Evolutionary conservation across 2,329 filamentous ascomycete genomes (phyloP), one percentile per base, ranked within the genome.

Genomic region (Arthrobotrys sphaeroides): DNA sequence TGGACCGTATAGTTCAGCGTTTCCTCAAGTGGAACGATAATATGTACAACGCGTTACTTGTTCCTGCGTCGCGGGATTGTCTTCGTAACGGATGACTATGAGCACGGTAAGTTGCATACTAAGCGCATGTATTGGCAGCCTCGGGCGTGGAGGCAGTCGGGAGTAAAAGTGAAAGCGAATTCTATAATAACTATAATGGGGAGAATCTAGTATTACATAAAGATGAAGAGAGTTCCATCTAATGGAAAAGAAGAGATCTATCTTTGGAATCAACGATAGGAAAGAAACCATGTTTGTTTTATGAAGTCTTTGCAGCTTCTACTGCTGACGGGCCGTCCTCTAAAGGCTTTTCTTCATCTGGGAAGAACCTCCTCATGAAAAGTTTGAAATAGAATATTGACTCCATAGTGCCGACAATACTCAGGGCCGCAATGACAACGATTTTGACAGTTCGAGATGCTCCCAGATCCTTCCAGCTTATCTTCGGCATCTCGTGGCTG

Each of bases 381-480:
- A 78, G 43, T 64, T 79, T 78, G 20, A 60, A 33, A 36, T 76
- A 80, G 36, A 80, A 80, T 57, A 79, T 76, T 1, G 79, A 77
- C 55, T 80, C 79, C 51, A 78, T 67, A 6, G 78, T 80, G 1
- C 78, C 77, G 7, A 78, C 38, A 18, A 79, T 69, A 16, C 76
- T 69, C 7, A 79, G 36, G 1, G 64, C 65, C n/a, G 67, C 47
- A 9, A 78, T 67, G 4, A 80, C 69, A 20, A 77, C 68, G 33
- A 78, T 73, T 59, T 78, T 80, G 49, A 80, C 76, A 2, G 76
- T 68, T 24, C 76, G 69, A 26, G 59, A 77, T 12, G 78, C 78
- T 16, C 78, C 79, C 22, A 79, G 66, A 12, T 77, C 77, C n/a
- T 68, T 68, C 70, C 70, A 74, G 20, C 31, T 62, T 33, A 74